Conservation (phyloP, 768 basidiomycete genomes). For the Pleurotus tuber-regium region DNA sequence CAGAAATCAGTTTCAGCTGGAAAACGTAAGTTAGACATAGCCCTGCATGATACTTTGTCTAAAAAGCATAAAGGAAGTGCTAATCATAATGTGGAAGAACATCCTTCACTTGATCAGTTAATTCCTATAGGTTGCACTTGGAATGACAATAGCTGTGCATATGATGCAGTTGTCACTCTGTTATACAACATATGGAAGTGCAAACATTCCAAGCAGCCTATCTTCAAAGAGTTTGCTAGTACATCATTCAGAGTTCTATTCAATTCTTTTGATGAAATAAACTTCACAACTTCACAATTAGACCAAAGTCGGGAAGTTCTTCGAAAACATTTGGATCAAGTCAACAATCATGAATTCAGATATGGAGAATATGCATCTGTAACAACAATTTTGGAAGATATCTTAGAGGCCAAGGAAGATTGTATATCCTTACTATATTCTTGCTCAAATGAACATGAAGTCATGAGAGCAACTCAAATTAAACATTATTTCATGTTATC, state of each 20-base stretch:
- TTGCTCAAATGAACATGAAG: no score
- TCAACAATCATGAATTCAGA: no score
- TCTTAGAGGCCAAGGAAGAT: no score
- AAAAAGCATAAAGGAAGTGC: not conserved
- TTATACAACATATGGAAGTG: slow-evolving; percentile 20
- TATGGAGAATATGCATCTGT: no score
- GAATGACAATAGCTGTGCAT: slow-evolving; percentile 28
- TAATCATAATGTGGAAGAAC: not conserved
- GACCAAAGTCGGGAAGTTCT: not conserved
- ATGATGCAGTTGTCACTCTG: slow-evolving; percentile 24
- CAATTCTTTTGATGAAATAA: slow-evolving; percentile 1
- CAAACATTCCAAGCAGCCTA: slow-evolving; percentile 2
- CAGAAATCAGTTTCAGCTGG: not conserved
- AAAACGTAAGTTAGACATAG: not conserved
- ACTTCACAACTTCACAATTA: not conserved
- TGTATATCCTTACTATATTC: no score
- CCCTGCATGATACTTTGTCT: not conserved
- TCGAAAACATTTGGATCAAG: no score
- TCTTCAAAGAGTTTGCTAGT: not conserved
- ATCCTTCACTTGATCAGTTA: not conserved
- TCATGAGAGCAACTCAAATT: no score
- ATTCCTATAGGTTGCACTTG: slow-evolving; percentile 16
- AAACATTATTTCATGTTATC: not conserved
- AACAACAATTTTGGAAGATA: no score
- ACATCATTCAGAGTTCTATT: not conserved